Evolutionary conservation across 768 basidiomycete genomes (phyloP).

Genomic region (Kwoniella dendrophila): DNA sequence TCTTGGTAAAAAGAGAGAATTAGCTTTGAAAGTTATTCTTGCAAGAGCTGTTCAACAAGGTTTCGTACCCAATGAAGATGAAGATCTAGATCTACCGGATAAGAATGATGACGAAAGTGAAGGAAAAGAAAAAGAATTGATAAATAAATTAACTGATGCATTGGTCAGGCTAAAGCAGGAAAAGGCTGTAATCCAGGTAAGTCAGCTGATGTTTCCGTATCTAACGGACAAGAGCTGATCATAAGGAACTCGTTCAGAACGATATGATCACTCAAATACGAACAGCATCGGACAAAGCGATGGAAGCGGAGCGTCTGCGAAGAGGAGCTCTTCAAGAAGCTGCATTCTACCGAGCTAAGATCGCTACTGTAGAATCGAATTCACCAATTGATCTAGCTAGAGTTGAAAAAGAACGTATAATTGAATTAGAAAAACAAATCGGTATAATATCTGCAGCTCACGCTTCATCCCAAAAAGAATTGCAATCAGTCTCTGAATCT

Average conservation of each 20-base stretch:
- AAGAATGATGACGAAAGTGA: constrained; percentile 60
- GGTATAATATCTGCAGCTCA: constrained; percentile 67
- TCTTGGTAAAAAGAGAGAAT: constrained; percentile 70
- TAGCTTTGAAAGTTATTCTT: constrained; percentile 83
- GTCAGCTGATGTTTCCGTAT: not conserved
- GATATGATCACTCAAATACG: constrained; percentile 69
- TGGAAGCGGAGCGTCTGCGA: constrained; percentile 76
- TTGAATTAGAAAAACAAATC: constrained; percentile 71
- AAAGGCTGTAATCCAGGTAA: constrained; percentile 48
- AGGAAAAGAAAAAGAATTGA: constrained; percentile 57
- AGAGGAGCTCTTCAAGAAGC: constrained; percentile 85
- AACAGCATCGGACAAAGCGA: constrained; percentile 72
- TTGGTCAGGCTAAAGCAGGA: constrained; percentile 68
- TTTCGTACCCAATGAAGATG: constrained; percentile 65
- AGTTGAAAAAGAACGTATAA: constrained; percentile 76
- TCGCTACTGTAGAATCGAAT: constrained; percentile 77
- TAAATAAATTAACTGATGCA: constrained; percentile 67
- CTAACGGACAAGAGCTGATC: not conserved
- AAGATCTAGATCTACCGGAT: constrained; percentile 59
- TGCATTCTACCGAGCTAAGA: constrained; percentile 91
- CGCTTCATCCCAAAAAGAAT: constrained; percentile 62
- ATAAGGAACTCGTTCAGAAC: too few relatives aligned
- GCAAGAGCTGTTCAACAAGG: constrained; percentile 74
- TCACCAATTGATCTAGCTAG: constrained; percentile 68
- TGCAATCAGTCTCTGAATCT: constrained; percentile 72